Conservation (phyloP, 2,329 filamentous ascomycete genomes). For the Xylaria digitata region DNA sequence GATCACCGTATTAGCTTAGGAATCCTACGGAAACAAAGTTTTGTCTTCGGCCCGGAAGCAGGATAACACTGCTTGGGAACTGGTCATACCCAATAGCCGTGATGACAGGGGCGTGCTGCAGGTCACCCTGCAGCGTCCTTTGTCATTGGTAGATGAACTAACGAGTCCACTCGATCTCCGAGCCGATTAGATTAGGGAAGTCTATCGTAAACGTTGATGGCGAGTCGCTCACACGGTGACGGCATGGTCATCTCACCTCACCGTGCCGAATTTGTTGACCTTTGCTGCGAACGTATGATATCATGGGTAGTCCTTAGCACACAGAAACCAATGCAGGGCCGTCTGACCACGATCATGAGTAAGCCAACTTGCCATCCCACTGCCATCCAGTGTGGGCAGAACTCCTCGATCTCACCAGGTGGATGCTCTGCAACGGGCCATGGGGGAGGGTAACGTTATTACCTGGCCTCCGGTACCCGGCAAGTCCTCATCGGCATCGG, state of each 20-base stretch:
- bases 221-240: constrained; percentile 6
- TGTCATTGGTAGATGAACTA: constrained; percentile 20
- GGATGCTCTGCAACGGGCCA: constrained; percentile 4
- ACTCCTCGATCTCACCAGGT: constrained; percentile 2
- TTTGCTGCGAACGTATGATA: constrained; percentile 10
- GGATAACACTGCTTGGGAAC: constrained; percentile 7
- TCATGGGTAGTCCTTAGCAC: background rate
- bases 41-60: background rate
- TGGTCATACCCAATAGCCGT: constrained; percentile 9
- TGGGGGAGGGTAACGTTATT: constrained; percentile 21
- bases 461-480: constrained; percentile 13
- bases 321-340: background rate
- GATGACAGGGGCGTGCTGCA: constrained; percentile 30
- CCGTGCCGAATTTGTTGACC: constrained; percentile 22
- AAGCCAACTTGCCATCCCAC: background rate
- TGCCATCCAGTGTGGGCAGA: background rate
- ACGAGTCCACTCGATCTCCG: constrained; percentile 4
- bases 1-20: background rate
- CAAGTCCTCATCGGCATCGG: constrained; percentile 24
- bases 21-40: background rate
- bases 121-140: constrained; percentile 26
- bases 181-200: constrained; percentile 17
- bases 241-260: constrained; percentile 27
- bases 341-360: background rate
- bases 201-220: constrained; percentile 14